These are phyloP conservation scores for Zygnema cylindricum DNA, from an alignment of 139 green algal species.

Conservation along the genomic window DNA sequence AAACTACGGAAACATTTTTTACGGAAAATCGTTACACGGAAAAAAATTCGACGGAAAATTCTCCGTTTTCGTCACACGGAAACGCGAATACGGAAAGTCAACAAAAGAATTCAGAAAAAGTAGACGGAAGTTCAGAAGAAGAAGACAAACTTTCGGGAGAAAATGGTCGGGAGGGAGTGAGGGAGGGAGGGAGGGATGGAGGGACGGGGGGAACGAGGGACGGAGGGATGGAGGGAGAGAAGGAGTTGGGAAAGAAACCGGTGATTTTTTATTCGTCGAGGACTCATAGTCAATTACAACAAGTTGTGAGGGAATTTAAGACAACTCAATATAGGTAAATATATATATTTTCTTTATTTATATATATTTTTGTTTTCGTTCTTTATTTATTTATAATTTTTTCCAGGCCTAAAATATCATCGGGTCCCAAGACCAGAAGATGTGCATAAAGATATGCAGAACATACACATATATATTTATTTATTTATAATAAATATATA, in stretches of 20 bases:
- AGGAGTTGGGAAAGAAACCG: constrained; percentile 29
- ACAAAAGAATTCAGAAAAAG: too few relatives aligned
- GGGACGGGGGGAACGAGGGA: constrained; percentile 64
- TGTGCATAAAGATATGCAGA: not conserved
- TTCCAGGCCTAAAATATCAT: not conserved
- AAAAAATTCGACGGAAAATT: too few relatives aligned
- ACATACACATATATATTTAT: not conserved
- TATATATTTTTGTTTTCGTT: too few relatives aligned
- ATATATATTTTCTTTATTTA: not conserved
- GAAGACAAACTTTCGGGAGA: not conserved
- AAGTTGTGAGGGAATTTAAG: constrained; percentile 91
- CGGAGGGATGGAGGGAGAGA: not conserved
- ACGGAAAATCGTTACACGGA: too few relatives aligned
- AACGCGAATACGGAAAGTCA: too few relatives aligned
- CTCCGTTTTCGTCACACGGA: not conserved
- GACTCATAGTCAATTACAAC: constrained; percentile 92
- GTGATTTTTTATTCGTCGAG: constrained; percentile 90
- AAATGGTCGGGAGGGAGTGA: not conserved
- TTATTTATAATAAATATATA: not conserved
- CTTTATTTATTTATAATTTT: too few relatives aligned
- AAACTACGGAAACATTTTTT: too few relatives aligned
- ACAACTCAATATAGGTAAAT: constrained; percentile 77
- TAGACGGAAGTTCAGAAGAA: not conserved
- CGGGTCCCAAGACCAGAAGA: not conserved
- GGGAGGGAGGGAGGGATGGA: not conserved